These are phyloP conservation scores for Malassezia restricta DNA, from an alignment of 1,284 basidiomycete genomes.

Conservation along the genomic window DNA sequence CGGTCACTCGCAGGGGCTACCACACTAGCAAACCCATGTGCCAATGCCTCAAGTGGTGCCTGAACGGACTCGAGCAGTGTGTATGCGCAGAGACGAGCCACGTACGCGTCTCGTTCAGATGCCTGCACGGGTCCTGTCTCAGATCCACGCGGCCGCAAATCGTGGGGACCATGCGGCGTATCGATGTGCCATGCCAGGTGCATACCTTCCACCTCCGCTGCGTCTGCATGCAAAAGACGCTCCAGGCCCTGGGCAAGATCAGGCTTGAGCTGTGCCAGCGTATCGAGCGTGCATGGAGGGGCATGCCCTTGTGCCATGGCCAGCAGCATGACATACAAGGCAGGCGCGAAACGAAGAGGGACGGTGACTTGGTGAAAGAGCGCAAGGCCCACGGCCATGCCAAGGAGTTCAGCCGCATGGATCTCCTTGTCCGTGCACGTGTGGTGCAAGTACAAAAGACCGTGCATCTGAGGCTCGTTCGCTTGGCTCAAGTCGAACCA, in stretches of 20 bases:
- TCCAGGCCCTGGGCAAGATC: slow-evolving; percentile 18
- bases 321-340: slow-evolving; percentile 20
- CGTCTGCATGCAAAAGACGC: slow-evolving; percentile 15
- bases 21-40: slow-evolving; percentile 19
- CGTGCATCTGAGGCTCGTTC: slow-evolving; percentile 7
- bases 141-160: not conserved
- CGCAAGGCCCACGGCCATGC: slow-evolving; percentile 22
- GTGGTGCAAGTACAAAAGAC: slow-evolving; percentile 3
- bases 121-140: not conserved
- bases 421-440: slow-evolving; percentile 1
- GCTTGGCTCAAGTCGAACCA: not conserved
- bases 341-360: slow-evolving; percentile 15
- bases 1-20: slow-evolving; percentile 11
- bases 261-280: slow-evolving; percentile 18
- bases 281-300: slow-evolving; percentile 10
- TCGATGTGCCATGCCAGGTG: slow-evolving; percentile 2
- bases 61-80: slow-evolving; percentile 1
- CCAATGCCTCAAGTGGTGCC: slow-evolving; percentile 4
- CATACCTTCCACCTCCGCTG: not conserved
- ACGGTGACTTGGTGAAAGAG: slow-evolving; percentile 24
- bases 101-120: slow-evolving; percentile 8
- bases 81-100: slow-evolving; percentile 2
- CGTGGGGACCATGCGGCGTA: not conserved
- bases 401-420: slow-evolving; percentile 17
- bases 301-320: slow-evolving; percentile 1